These are phyloP conservation scores for Colletotrichum abscissum DNA, from an alignment of 2,329 filamentous ascomycete species.

Conservation along the genomic window DNA sequence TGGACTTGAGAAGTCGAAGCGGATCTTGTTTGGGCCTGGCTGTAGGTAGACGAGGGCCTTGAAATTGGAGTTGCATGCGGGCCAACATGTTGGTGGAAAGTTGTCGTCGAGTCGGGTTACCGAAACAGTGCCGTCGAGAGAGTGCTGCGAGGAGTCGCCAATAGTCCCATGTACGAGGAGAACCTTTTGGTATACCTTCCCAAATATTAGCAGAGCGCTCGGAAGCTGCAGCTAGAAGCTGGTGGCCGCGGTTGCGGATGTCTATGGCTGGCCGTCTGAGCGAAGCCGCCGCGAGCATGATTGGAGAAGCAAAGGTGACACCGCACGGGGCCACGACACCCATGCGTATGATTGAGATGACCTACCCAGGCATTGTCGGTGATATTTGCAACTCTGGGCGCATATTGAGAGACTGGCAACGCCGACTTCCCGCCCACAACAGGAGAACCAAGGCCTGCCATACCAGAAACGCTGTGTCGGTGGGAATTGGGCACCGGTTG, in stretches of 20 bases:
- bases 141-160: constrained; percentile 75
- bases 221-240: constrained; percentile 19
- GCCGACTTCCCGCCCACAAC: constrained; percentile 64
- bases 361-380: constrained; percentile 87
- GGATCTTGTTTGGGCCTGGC: constrained; percentile 88
- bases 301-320: constrained; percentile 7
- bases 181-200: constrained; percentile 90
- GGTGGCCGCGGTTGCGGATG: not conserved
- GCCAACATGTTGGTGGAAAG: constrained; percentile 88
- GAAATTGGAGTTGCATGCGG: constrained; percentile 89
- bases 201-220: constrained; percentile 39
- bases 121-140: constrained; percentile 76
- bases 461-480: constrained; percentile 73
- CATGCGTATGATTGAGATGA: not conserved
- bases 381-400: constrained; percentile 83
- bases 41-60: constrained; percentile 92
- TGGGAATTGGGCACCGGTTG: constrained; percentile 56
- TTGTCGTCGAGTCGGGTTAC: constrained; percentile 85
- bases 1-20: constrained; percentile 88
- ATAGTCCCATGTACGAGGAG: constrained; percentile 85
- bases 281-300: not conserved
- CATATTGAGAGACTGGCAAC: constrained; percentile 79
- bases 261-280: constrained; percentile 9
- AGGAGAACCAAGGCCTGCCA: constrained; percentile 70
- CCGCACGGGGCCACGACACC: not conserved